A percentile compares a stretch with the other conserved stretches of the same genome.
Conservation (phyloP, 306 rosid species). For the Pyrus pyrifolia region DNA sequence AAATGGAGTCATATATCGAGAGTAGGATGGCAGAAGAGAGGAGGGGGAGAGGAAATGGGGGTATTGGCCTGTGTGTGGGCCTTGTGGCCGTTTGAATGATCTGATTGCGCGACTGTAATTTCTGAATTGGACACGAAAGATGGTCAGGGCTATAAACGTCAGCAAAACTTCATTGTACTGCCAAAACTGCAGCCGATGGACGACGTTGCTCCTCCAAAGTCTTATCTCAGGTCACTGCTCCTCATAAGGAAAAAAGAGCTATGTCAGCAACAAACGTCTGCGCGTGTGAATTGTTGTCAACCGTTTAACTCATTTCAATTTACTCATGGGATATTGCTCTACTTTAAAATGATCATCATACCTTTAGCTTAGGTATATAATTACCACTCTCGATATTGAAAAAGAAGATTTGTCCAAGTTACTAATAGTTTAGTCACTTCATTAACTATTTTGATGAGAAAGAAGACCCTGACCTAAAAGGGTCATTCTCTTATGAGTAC, state of each 20-base stretch:
- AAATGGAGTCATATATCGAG: not conserved
- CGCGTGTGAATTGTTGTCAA: not conserved
- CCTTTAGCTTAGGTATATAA: too few species aligned
- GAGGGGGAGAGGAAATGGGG: not conserved
- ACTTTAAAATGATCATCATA: too few species aligned
- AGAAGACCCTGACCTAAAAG: too few species aligned
- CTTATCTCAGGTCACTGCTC: slow-evolving; percentile 20
- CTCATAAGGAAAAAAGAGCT: too few species aligned
- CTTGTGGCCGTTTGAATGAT: slow-evolving; percentile 8
- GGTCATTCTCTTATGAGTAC: too few species aligned
- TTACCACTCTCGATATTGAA: too few species aligned
- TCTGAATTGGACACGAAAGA: slow-evolving; percentile 13
- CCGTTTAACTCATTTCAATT: not conserved
- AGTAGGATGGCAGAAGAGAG: not conserved
- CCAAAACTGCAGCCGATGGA: slow-evolving; percentile 14
- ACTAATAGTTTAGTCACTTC: too few species aligned
- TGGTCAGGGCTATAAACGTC: slow-evolving; percentile 12
- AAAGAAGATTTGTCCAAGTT: too few species aligned
- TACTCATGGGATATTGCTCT: too few species aligned
- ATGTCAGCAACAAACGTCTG: too few species aligned
- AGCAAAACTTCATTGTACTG: slow-evolving; percentile 31
- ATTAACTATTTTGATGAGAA: too few species aligned
- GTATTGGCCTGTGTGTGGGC: slow-evolving; percentile 1
- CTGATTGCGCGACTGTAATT: slow-evolving; percentile 19
- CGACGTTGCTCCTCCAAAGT: slow-evolving; percentile 9